Percentiles rank a stretch among this genome's conserved stretches.
phyloP scores from a whole-genome alignment of 805 yeast species.

The Tetrapisispora fleetii region DNA sequence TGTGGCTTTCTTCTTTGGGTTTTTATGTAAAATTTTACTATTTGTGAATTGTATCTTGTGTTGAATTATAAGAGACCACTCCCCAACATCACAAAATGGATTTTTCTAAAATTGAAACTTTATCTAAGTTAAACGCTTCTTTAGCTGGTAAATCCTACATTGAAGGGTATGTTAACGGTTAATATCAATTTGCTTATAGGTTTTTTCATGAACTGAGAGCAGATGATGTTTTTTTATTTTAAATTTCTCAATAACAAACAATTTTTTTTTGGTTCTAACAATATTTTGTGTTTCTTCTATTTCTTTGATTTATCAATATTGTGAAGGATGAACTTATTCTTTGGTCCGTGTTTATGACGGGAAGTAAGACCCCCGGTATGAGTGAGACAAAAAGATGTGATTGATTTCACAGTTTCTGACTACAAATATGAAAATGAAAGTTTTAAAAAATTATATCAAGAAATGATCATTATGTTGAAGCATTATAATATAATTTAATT shows the following conservation, averaged over 20 bases:
- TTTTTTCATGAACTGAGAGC: too few species aligned
- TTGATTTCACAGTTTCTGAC: slow-evolving; percentile 34
- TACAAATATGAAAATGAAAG: neutral
- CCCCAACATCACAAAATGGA: slow-evolving; percentile 39
- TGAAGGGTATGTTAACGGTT: slow-evolving; percentile 69
- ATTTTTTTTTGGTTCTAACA: slow-evolving; percentile 31
- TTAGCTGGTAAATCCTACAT: slow-evolving; percentile 90
- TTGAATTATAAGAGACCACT: neutral
- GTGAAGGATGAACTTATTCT: slow-evolving; percentile 13
- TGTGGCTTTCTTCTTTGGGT: too few species aligned
- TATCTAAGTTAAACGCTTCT: slow-evolving; percentile 68
- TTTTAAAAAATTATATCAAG: neutral
- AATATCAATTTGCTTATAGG: too few species aligned
- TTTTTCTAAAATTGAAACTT: slow-evolving; percentile 68
- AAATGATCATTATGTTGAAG: too few species aligned
- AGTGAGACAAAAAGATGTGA: slow-evolving; percentile 53
- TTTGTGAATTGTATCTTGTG: too few species aligned
- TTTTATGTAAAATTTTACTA: too few species aligned
- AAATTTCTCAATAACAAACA: neutral
- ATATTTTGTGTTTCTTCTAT: too few species aligned
- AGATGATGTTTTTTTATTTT: too few species aligned
- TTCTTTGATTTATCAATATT: neutral
- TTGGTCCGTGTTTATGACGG: slow-evolving; percentile 49
- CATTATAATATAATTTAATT: too few species aligned
- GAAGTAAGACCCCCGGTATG: slow-evolving; percentile 94